These are phyloP conservation scores for Aspergillus piperis DNA, from an alignment of 2,329 filamentous ascomycete species.

Conservation along the genomic window DNA sequence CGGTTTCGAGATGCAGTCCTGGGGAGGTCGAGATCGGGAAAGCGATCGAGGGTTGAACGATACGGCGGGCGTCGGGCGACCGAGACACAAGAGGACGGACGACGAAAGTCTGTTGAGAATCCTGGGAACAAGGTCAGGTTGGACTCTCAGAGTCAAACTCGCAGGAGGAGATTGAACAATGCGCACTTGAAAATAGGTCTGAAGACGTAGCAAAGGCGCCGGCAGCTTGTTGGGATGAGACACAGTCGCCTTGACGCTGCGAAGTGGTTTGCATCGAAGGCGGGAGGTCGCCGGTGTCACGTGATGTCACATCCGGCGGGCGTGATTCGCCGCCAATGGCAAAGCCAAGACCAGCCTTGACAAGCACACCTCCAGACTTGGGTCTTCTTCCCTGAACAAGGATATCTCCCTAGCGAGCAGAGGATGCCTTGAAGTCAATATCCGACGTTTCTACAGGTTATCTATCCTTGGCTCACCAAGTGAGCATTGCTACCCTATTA, in stretches of 20 bases:
- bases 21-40: conserved; percentile 9
- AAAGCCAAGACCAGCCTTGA: conserved; percentile 25
- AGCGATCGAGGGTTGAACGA: conserved; percentile 24
- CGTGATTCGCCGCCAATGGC: conserved; percentile 28
- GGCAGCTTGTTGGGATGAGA: conserved; percentile 29
- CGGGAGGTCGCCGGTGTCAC: conserved; percentile 38
- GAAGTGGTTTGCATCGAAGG: conserved; percentile 45
- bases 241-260: conserved; percentile 27
- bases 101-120: conserved; percentile 18
- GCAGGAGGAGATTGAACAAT: conserved; percentile 10
- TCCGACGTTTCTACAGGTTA: not conserved
- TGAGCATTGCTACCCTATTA: not conserved
- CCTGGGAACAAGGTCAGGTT: conserved; percentile 20
- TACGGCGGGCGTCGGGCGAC: conserved; percentile 27
- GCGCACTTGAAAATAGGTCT: conserved; percentile 12
- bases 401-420: not conserved
- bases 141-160: conserved; percentile 10
- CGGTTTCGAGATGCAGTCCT: conserved; percentile 11
- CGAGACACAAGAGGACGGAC: conserved; percentile 28
- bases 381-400: conserved; percentile 1
- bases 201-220: conserved; percentile 23
- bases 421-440: not conserved
- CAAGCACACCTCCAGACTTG: not conserved
- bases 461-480: not conserved
- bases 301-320: conserved; percentile 27